Evolutionary conservation across 495 filamentous ascomycete genomes (phyloP).

Genomic region (Schizothecium vesticola): DNA sequence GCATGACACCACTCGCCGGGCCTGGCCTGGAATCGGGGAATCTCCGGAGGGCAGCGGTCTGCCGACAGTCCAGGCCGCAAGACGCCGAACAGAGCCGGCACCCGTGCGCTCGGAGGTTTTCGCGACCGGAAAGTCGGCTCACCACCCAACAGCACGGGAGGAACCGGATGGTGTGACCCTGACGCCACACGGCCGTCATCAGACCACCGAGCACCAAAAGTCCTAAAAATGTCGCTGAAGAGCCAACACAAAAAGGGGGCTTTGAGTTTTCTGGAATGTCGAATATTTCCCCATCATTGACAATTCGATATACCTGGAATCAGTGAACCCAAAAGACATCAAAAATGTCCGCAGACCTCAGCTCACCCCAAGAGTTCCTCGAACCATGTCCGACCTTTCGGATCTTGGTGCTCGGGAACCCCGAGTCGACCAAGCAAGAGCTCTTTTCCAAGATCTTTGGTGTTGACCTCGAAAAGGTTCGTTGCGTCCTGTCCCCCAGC

Average conservation of each 20-base stretch:
- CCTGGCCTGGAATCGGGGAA: neutral
- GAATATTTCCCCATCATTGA: neutral
- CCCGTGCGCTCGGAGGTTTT: neutral
- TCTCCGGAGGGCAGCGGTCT: neutral
- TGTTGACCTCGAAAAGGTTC: conserved; percentile 25
- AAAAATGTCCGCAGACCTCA: conserved; percentile 7
- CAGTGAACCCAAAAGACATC: neutral
- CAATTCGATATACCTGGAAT: neutral
- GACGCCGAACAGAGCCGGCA: neutral
- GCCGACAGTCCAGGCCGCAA: neutral
- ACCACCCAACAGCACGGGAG: neutral
- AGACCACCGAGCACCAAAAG: conserved; percentile 4
- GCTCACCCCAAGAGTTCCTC: conserved; percentile 19
- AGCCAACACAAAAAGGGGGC: neutral
- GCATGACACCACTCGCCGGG: neutral
- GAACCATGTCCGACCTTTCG: conserved; percentile 25
- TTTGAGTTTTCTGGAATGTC: neutral
- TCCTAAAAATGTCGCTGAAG: neutral
- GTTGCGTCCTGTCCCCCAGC: neutral
- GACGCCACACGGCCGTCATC: conserved; percentile 15
- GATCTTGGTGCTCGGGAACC: conserved; percentile 26
- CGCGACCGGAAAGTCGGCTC: neutral
- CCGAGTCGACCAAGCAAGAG: conserved; percentile 28
- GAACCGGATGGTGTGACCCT: conserved; percentile 13
- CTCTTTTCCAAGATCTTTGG: conserved; percentile 26